Percentiles rank a stretch among this genome's conserved stretches.
These are phyloP conservation scores for Pichia sp. DNA, from an alignment of 1,139 yeast genomes.

Conservation along the genomic window DNA sequence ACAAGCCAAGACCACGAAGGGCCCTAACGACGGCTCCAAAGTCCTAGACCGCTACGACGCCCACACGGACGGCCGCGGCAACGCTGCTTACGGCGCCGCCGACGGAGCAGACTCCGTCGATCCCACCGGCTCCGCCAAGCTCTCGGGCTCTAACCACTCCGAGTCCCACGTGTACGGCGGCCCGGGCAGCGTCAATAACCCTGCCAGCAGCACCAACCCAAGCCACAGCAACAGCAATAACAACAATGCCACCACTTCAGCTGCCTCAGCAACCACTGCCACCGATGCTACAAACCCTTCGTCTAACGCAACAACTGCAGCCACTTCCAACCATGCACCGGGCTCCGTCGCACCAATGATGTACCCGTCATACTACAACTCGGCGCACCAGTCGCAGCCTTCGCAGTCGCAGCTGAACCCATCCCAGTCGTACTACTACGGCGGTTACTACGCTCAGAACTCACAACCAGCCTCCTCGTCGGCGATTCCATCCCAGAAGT, in stretches of 20 bases:
- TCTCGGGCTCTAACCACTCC: background rate
- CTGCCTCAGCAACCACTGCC: background rate
- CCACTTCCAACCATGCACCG: background rate
- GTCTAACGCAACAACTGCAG: background rate
- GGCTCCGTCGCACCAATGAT: background rate
- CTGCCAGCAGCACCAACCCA: too few relatives aligned
- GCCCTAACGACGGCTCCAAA: background rate
- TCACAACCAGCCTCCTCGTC: background rate
- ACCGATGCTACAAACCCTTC: background rate
- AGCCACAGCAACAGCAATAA: too few relatives aligned
- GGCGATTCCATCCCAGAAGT: background rate
- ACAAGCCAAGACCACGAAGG: background rate
- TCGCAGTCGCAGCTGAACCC: background rate
- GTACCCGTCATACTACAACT: conserved; percentile 6
- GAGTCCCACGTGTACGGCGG: background rate
- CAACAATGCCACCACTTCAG: background rate
- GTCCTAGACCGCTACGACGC: background rate
- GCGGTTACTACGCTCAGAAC: conserved; percentile 6
- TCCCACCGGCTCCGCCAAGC: background rate
- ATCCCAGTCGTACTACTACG: conserved; percentile 8
- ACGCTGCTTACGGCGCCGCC: background rate
- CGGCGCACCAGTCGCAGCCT: background rate
- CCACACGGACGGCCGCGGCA: background rate
- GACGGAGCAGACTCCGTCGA: background rate
- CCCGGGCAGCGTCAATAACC: background rate